Conservation (phyloP, 139 green algal genomes). For the Coelastrella sp. region DNA sequence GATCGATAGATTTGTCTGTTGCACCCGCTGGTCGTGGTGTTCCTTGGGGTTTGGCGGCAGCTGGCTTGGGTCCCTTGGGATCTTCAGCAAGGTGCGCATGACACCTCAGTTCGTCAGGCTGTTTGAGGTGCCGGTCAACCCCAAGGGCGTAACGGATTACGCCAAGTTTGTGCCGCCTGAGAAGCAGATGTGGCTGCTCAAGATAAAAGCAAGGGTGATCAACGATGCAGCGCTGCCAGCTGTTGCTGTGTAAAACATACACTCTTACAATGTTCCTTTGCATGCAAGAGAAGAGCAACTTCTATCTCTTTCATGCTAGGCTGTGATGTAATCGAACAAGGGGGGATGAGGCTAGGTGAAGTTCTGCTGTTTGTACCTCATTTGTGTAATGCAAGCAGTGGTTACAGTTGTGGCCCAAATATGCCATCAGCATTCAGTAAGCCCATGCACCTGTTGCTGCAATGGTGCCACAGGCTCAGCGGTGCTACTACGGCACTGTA, state of each 20-base stretch:
- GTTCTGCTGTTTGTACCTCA: too few relatives aligned
- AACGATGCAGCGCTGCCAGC: background rate
- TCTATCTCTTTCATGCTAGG: too few relatives aligned
- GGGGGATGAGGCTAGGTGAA: too few relatives aligned
- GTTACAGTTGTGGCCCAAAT: background rate
- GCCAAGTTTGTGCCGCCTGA: constrained; percentile 55
- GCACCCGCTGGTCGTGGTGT: too few relatives aligned
- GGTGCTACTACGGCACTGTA: constrained; percentile 48
- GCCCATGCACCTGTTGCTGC: background rate
- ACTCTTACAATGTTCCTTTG: background rate
- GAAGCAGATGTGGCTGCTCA: constrained; percentile 64
- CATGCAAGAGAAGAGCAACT: too few relatives aligned
- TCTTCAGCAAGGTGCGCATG: background rate
- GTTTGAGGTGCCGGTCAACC: constrained; percentile 52
- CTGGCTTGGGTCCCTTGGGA: too few relatives aligned
- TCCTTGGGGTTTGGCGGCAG: too few relatives aligned
- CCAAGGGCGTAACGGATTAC: constrained; percentile 62
- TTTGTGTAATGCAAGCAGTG: too few relatives aligned
- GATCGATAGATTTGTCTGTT: too few relatives aligned
- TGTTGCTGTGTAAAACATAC: background rate
- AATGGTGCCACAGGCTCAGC: background rate
- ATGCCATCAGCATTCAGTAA: background rate
- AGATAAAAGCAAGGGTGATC: constrained; percentile 59
- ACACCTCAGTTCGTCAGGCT: background rate
- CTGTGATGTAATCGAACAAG: too few relatives aligned